Evolutionary conservation across 2,329 filamentous ascomycete genomes (phyloP).

Genomic region (Calonectria leucothoes): DNA sequence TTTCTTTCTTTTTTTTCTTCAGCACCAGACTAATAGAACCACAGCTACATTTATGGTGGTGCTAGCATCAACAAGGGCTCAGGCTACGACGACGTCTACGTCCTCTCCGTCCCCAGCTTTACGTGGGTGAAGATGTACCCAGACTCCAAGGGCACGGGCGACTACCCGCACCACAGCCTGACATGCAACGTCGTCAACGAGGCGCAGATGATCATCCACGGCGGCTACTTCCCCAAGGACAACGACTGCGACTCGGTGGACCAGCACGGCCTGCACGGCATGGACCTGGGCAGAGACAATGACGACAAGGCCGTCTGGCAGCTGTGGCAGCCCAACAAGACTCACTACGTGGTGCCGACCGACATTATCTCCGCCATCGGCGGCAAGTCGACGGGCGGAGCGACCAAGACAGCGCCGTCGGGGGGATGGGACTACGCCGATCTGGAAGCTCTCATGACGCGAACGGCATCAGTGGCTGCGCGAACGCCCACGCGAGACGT

Average conservation of each 20-base stretch:
- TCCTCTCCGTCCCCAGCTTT: slow-evolving; percentile 70
- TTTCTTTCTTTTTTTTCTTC: no score
- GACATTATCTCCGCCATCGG: slow-evolving; percentile 62
- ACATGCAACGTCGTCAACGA: slow-evolving; percentile 66
- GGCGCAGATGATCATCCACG: slow-evolving; percentile 72
- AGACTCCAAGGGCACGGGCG: slow-evolving; percentile 50
- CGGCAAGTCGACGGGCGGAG: slow-evolving; percentile 61
- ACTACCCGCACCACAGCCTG: slow-evolving; percentile 63
- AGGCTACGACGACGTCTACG: slow-evolving; percentile 71
- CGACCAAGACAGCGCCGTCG: slow-evolving; percentile 61
- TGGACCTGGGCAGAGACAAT: slow-evolving; percentile 65
- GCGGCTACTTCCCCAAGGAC: slow-evolving; percentile 65
- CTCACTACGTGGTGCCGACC: slow-evolving; percentile 63
- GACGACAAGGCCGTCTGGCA: slow-evolving; percentile 60
- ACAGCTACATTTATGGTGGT: slow-evolving; percentile 72
- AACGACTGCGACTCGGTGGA: slow-evolving; percentile 62
- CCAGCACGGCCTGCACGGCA: slow-evolving; percentile 67
- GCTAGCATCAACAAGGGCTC: slow-evolving; percentile 56
- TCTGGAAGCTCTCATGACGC: slow-evolving; percentile 64
- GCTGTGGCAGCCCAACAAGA: slow-evolving; percentile 60
- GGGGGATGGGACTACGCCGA: slow-evolving; percentile 63
- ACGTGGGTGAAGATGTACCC: slow-evolving; percentile 69
- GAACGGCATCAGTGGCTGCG: slow-evolving; percentile 56
- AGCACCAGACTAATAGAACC: background rate
- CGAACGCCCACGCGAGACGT: slow-evolving; percentile 64